A percentile compares a stretch with the other conserved stretches of the same genome.
phyloP scores from a whole-genome alignment of 352 stramenopile species.

The Phytophthora hybrid region DNA sequence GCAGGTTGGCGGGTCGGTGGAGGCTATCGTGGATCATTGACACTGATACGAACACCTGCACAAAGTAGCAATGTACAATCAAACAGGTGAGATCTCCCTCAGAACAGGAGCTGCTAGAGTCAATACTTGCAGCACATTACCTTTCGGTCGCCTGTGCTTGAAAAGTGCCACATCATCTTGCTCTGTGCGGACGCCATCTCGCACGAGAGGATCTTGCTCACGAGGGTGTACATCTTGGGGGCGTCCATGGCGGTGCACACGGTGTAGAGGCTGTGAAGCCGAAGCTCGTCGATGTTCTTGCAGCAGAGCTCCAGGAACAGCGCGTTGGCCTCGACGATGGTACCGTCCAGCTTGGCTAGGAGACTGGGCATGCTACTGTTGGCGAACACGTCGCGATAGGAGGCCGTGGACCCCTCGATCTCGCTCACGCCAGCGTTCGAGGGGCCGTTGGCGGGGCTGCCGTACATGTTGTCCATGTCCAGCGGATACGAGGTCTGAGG shows the following conservation, averaged over 20 bases:
- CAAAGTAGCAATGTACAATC: conserved; percentile 9
- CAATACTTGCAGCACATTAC: conserved; percentile 26
- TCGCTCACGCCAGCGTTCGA: conserved; percentile 40
- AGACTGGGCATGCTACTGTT: conserved; percentile 85
- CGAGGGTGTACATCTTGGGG: conserved; percentile 85
- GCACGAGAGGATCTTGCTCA: conserved; percentile 78
- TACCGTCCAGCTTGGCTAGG: conserved; percentile 79
- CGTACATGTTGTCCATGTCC: conserved; percentile 64
- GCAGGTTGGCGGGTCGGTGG: conserved; percentile 77
- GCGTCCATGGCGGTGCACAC: conserved; percentile 81
- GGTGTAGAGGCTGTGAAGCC: conserved; percentile 81
- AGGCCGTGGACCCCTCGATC: conserved; percentile 74
- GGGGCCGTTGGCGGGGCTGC: conserved; percentile 18
- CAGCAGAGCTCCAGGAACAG: conserved; percentile 83
- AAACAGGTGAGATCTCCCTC: neutral
- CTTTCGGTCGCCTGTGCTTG: conserved; percentile 75
- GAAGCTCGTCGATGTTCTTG: conserved; percentile 84
- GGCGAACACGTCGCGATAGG: conserved; percentile 77
- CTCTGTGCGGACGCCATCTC: conserved; percentile 82
- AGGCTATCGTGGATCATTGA: conserved; percentile 86
- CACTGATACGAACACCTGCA: conserved; percentile 82
- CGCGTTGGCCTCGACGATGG: conserved; percentile 80
- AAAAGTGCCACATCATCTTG: conserved; percentile 89
- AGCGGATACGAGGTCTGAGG: conserved; percentile 60
- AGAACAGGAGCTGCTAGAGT: too few species aligned